Percentiles rank a stretch among this genome's conserved stretches.
Evolutionary conservation across 108 stramenopile species (phyloP).

Genomic region (Epipyxis sp.): DNA sequence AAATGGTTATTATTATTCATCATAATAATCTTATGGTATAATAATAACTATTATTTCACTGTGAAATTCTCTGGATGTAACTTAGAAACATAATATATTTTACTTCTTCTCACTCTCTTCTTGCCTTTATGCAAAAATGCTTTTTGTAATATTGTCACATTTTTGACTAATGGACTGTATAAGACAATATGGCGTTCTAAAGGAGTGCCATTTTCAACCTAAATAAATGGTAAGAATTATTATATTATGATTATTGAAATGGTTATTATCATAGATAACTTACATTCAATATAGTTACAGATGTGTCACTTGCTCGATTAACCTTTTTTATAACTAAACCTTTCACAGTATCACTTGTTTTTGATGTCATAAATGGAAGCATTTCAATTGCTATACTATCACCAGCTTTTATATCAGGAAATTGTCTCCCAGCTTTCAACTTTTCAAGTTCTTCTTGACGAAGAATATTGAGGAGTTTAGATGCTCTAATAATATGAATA

Average conservation of each 20-base stretch:
- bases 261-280: background rate
- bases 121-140: slow-evolving; percentile 35
- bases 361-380: slow-evolving; percentile 10
- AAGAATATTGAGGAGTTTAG: slow-evolving; percentile 4
- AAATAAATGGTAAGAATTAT: background rate
- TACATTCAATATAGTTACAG: background rate
- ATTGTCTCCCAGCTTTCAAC: slow-evolving; percentile 16
- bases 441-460: slow-evolving; percentile 10
- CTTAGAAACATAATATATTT: slow-evolving; percentile 27
- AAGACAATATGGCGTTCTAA: background rate
- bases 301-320: background rate
- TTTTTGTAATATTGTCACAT: slow-evolving; percentile 14
- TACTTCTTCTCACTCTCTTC: slow-evolving; percentile 32
- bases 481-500: slow-evolving; percentile 19
- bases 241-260: background rate
- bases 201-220: slow-evolving; percentile 13
- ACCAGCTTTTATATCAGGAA: slow-evolving; percentile 3
- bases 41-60: slow-evolving; percentile 33
- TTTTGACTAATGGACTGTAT: slow-evolving; percentile 17
- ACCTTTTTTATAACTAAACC: slow-evolving; percentile 10
- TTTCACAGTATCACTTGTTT: background rate
- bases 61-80: slow-evolving; percentile 4
- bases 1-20: too few species aligned
- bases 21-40: too few species aligned
- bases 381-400: slow-evolving; percentile 17